Percentiles rank a stretch among this genome's conserved stretches.
Evolutionary conservation across 768 basidiomycete species (phyloP).

Genomic region (Kwoniella sp.): DNA sequence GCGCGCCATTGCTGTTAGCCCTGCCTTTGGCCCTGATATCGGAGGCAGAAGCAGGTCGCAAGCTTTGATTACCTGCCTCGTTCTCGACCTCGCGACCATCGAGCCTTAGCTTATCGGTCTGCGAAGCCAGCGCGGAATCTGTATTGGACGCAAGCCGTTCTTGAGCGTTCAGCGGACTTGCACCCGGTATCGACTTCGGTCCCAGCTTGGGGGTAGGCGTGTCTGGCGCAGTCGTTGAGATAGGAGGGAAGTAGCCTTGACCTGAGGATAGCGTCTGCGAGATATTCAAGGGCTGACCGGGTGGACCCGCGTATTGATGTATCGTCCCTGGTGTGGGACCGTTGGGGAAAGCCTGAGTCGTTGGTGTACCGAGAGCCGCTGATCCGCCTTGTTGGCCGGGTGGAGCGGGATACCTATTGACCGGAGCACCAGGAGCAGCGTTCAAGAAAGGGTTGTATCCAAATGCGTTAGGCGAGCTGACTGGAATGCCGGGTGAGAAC

Average conservation of each 20-base stretch:
- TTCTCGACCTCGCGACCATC: not conserved
- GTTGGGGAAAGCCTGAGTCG: slow-evolving; percentile 44
- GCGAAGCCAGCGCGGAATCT: not conserved
- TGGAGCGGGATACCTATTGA: slow-evolving; percentile 34
- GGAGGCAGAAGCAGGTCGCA: not conserved
- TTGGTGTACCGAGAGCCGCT: slow-evolving; percentile 43
- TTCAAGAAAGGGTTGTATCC: slow-evolving; percentile 64
- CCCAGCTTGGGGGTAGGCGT: slow-evolving; percentile 18
- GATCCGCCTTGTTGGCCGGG: slow-evolving; percentile 25
- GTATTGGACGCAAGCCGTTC: not conserved
- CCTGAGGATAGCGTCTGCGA: slow-evolving; percentile 10
- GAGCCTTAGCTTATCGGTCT: not conserved
- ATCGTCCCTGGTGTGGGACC: slow-evolving; percentile 11
- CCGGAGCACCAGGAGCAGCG: slow-evolving; percentile 67
- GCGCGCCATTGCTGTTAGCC: not conserved
- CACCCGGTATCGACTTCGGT: not conserved
- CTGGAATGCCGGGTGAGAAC: slow-evolving; percentile 75
- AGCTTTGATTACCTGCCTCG: not conserved
- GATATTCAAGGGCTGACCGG: slow-evolving; percentile 17
- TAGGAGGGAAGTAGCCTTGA: slow-evolving; percentile 32
- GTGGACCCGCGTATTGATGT: slow-evolving; percentile 13
- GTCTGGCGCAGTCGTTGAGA: slow-evolving; percentile 14
- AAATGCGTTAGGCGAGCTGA: slow-evolving; percentile 42
- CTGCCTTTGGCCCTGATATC: not conserved
- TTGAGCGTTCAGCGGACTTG: slow-evolving; percentile 2